Percentiles rank a stretch among this genome's conserved stretches.
Conservation (phyloP, 129 eudicot species). For the Escallonia rubra region DNA sequence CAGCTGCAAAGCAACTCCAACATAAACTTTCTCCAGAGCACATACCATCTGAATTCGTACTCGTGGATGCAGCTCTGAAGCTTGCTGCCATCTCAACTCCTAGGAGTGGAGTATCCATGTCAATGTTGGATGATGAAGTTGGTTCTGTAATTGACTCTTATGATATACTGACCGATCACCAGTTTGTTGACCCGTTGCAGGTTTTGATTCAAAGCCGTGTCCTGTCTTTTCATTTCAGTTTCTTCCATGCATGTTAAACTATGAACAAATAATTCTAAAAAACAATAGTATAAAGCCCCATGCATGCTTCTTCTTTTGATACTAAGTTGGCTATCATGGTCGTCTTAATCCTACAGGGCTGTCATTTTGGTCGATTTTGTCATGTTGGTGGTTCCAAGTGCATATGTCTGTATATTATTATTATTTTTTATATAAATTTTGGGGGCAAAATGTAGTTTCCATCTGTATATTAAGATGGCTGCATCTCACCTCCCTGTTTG, state of each 20-base stretch:
- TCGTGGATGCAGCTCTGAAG: constrained; percentile 78
- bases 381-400: too few relatives aligned
- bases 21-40: constrained; percentile 74
- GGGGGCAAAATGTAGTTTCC: too few relatives aligned
- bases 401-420: too few relatives aligned
- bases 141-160: constrained; percentile 52
- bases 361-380: too few relatives aligned
- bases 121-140: constrained; percentile 68
- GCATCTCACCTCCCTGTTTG: too few relatives aligned
- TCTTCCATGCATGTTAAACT: constrained; percentile 3
- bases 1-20: constrained; percentile 95
- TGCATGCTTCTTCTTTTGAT: too few relatives aligned
- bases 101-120: constrained; percentile 34
- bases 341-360: too few relatives aligned
- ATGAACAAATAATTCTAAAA: not conserved
- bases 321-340: too few relatives aligned
- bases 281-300: too few relatives aligned
- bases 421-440: too few relatives aligned
- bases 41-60: constrained; percentile 59
- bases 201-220: constrained; percentile 20
- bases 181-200: constrained; percentile 69
- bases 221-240: constrained; percentile 6
- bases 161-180: constrained; percentile 39
- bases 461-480: too few relatives aligned
- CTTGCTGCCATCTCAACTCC: constrained; percentile 84